Percentiles rank a stretch among this genome's conserved stretches.
phyloP scores from a whole-genome alignment of 176 grass and related monocot species.

The Pharus latifolius region DNA sequence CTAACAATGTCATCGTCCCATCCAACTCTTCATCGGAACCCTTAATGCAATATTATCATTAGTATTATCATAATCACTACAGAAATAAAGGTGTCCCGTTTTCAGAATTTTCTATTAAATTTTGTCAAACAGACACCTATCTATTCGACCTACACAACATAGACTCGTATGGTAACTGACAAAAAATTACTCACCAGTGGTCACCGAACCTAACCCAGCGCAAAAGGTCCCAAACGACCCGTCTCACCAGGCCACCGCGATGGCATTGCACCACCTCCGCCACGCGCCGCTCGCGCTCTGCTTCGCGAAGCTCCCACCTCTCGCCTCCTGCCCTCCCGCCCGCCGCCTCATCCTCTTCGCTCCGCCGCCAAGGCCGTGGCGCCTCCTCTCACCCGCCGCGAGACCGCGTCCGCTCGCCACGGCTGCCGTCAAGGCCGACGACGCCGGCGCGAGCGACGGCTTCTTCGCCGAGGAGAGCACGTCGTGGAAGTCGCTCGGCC shows the following conservation, averaged over 20 bases:
- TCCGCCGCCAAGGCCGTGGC: background rate
- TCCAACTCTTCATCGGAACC: too few species aligned
- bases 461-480: slow-evolving; percentile 70
- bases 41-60: too few species aligned
- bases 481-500: slow-evolving; percentile 60
- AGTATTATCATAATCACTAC: too few species aligned
- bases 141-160: too few species aligned
- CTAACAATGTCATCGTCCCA: too few species aligned
- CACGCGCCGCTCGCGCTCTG: slow-evolving; percentile 49
- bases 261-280: slow-evolving; percentile 61
- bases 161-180: too few species aligned
- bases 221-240: background rate
- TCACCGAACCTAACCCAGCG: too few species aligned
- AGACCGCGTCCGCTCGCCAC: slow-evolving; percentile 37
- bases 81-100: too few species aligned
- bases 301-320: slow-evolving; percentile 1
- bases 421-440: slow-evolving; percentile 5
- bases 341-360: slow-evolving; percentile 25
- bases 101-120: too few species aligned
- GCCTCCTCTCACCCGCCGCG: background rate
- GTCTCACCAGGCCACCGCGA: background rate
- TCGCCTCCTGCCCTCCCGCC: slow-evolving; percentile 8
- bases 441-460: background rate
- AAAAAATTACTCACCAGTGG: too few species aligned
- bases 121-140: too few species aligned